A percentile compares a stretch with the other conserved stretches of the same genome.
These are phyloP conservation scores for Aspergillus calidoustus DNA, from an alignment of 2,329 filamentous ascomycete genomes.

Conservation along the genomic window DNA sequence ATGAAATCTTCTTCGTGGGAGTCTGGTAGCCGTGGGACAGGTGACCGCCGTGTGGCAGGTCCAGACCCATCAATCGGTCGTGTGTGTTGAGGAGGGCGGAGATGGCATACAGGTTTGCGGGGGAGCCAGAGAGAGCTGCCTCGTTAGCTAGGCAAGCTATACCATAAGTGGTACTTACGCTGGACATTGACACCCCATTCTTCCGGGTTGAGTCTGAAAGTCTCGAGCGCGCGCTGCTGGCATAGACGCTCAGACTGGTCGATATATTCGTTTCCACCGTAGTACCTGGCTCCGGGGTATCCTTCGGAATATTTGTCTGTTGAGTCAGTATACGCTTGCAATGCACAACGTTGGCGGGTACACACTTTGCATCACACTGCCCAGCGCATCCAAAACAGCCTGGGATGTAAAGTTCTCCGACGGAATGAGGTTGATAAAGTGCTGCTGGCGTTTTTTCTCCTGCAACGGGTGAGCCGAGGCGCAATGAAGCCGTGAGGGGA, in stretches of 20 bases:
- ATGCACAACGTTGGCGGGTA: constrained; percentile 17
- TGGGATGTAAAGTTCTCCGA: constrained; percentile 96
- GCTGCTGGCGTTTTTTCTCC: constrained; percentile 96
- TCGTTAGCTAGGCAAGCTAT: constrained; percentile 17
- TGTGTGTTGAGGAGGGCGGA: constrained; percentile 95
- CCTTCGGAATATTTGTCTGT: constrained; percentile 97
- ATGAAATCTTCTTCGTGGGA: constrained; percentile 93
- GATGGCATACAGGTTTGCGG: constrained; percentile 81
- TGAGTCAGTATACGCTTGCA: constrained; percentile 31
- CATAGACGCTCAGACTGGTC: constrained; percentile 88
- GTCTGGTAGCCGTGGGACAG: constrained; percentile 98
- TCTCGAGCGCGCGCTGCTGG: constrained; percentile 85
- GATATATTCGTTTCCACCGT: constrained; percentile 95
- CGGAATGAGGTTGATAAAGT: constrained; percentile 97
- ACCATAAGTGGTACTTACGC: constrained; percentile 54
- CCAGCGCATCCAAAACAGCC: constrained; percentile 86
- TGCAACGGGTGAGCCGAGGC: constrained; percentile 44
- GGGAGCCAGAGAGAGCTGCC: constrained; percentile 76
- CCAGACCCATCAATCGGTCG: constrained; percentile 94
- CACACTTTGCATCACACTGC: constrained; percentile 93
- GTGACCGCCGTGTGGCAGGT: constrained; percentile 92
- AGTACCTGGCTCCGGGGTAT: constrained; percentile 94
- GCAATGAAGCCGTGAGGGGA: neutral
- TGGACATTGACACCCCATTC: constrained; percentile 99
- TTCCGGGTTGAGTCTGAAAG: constrained; percentile 80